Evolutionary conservation across 768 basidiomycete genomes (phyloP), one percentile per base, ranked within the genome.

Genomic region (Galerina sulciceps): DNA sequence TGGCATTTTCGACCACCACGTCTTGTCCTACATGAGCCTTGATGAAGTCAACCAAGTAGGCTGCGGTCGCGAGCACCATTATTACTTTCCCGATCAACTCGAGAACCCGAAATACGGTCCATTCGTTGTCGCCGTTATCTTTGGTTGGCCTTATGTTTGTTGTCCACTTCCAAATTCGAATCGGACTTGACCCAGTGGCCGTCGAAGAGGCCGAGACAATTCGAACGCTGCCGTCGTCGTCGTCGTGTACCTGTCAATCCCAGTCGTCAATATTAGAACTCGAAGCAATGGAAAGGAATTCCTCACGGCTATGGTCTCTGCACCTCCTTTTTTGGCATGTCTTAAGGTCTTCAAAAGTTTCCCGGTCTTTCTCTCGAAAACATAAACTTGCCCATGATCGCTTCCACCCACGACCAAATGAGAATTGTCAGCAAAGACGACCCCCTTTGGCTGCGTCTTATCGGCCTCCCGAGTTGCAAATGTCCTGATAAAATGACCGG

Each of bases 351-450:
- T 50, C 37, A 66, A 36, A 10, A 59, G n/a, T 6, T 26, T 17
- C 8, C 65, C 65, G 3, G 65, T 57, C 43, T 64, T 67, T 17
- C 62, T 17, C 5, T 67, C 65, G 38, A 63, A 67, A 23, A 67
- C 51, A 42, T 66, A 68, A 13, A 65, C 65, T 10, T 47, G 40
- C 1, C 65, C 63, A 49, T 68, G 65, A 53, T 68, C 63, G 44
- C 67, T 68, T 11, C 67, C 66, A 15, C 65, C 59, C 10, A 67
- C 54, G 18, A 67, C 43, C 23, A 58, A 52, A 18, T 50, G 41
- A 9, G 53, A 34, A 36, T 59, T 46, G 31, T 64, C 55, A 11
- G 40, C 58, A 22, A 67, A 66, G n/a, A 43, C 58, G 6, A 67
- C 60, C 18, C 58, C 56, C 51, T 66, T 66, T 9, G 65, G 65